Evolutionary conservation across 2,329 filamentous ascomycete genomes (phyloP).

Genomic region (Endothia cerciana): DNA sequence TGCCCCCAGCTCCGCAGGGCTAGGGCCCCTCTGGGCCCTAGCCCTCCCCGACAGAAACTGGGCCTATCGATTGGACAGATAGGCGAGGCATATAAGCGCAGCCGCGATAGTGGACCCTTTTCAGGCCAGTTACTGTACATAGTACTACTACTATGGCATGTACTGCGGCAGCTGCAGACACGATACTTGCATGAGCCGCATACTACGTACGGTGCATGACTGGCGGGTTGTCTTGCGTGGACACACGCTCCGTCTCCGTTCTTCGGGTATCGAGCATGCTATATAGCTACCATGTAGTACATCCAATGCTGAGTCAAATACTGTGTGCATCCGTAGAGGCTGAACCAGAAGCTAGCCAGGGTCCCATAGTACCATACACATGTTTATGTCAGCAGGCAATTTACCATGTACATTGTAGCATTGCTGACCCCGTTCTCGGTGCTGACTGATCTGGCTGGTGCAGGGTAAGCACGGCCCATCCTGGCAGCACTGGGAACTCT

Average conservation of each 20-base stretch:
- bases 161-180: not conserved
- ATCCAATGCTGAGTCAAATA: no score
- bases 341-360: no score
- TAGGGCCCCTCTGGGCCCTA: conserved; percentile 16
- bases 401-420: not conserved
- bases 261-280: no score
- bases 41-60: conserved; percentile 25
- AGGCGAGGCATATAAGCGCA: conserved; percentile 10
- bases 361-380: not conserved
- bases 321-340: no score
- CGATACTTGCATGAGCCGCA: not conserved
- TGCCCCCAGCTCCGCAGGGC: conserved; percentile 12
- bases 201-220: not conserved
- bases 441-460: not conserved
- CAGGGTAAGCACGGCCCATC: conserved; percentile 23
- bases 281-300: no score
- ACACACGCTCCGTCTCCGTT: no score
- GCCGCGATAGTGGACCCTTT: not conserved
- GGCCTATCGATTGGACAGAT: conserved; percentile 20
- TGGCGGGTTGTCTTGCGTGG: no score
- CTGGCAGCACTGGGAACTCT: not conserved
- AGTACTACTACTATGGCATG: not conserved
- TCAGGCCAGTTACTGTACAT: no score
- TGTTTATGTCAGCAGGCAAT: not conserved
- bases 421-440: conserved; percentile 4